Evolutionary conservation across 192 early-diverging fungal species (phyloP), one percentile per base, ranked within the genome.

Genomic region (Gaertneriomyces semiglobifer): DNA sequence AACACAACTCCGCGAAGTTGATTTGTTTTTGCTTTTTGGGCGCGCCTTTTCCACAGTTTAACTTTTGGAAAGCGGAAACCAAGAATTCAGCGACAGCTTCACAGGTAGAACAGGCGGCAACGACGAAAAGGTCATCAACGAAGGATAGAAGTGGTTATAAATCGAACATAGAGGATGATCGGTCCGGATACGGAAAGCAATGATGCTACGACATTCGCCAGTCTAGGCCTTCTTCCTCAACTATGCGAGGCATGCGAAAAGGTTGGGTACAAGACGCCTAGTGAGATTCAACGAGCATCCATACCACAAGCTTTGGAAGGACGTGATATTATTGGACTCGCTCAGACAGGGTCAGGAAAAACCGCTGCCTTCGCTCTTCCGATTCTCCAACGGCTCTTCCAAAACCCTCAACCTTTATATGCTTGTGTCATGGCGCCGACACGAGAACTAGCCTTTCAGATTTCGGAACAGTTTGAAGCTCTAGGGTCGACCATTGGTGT

Each of bases 351-450:
- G 40, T 92, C 90, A 46, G 93, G 93, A 53, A 96, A 98, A 74
- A 96, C 96, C 4, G 94, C 96, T 11, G 93, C 96, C 5, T 98
- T 93, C 77, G 86, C 88, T 44, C 74, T 98, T 33, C 94, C 96
- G 3, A 77, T 98, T 40, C 79, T 96, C 40, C 93, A 96, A 77
- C 89, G 89, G 53, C 89, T 98, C 4, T 84, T 93, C 92, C 53
- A 93, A 25, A 85, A 86, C 51, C 96, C 96, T 8, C 88, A 91
- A 53, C 87, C 90, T 39, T 80, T 97, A 19, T 98, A 92, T 86
- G 92, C 93, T 1, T 96, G 94, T 70, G 82, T 98, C 20, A 90
- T 98, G 89, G 93, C 96, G 11, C 96, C 96, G 6, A 98, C 96
- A 0, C 85, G 95, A 69, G 96, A 98, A 74, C 84, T 98, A 64